phyloP scores from a whole-genome alignment of 1,284 basidiomycete species.

The Puccinia brachypodii region DNA sequence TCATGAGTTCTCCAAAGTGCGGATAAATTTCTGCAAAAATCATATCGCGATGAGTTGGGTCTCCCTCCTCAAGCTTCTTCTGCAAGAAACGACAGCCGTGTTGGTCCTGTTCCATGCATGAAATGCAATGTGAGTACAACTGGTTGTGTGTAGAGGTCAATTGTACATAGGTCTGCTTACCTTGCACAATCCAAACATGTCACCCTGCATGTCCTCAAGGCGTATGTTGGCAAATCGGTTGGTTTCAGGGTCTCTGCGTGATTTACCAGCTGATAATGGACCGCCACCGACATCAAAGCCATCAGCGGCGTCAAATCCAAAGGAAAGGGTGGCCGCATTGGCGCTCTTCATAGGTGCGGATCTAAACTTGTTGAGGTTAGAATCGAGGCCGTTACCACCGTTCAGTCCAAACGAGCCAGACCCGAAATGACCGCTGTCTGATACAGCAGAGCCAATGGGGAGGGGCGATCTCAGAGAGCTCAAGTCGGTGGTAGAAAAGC shows the following conservation, averaged over 20 bases:
- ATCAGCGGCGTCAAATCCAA: constrained; percentile 41
- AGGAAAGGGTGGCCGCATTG: constrained; percentile 4
- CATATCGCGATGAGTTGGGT: constrained; percentile 93
- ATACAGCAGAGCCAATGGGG: not conserved
- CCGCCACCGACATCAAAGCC: constrained; percentile 7
- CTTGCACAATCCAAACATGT: constrained; percentile 49
- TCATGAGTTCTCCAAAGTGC: constrained; percentile 99
- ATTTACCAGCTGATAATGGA: not conserved
- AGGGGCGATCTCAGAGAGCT: constrained; percentile 22
- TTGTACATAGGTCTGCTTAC: not conserved
- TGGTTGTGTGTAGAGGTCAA: not conserved
- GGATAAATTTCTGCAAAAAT: constrained; percentile 98
- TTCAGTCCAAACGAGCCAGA: constrained; percentile 4
- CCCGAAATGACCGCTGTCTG: constrained; percentile 16
- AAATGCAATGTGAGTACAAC: constrained; percentile 68
- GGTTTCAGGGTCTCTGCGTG: constrained; percentile 61
- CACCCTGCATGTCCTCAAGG: constrained; percentile 87
- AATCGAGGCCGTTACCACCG: constrained; percentile 3
- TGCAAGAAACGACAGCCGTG: constrained; percentile 98
- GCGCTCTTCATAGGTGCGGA: not conserved
- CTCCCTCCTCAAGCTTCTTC: constrained; percentile 97
- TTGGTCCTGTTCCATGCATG: constrained; percentile 88
- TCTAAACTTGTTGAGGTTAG: constrained; percentile 9
- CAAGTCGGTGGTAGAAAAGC: constrained; percentile 21
- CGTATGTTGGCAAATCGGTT: constrained; percentile 93